These are phyloP conservation scores for Lunularia cruciata DNA, from an alignment of 225 moss, liverwort and hornwort species.

Conservation along the genomic window DNA sequence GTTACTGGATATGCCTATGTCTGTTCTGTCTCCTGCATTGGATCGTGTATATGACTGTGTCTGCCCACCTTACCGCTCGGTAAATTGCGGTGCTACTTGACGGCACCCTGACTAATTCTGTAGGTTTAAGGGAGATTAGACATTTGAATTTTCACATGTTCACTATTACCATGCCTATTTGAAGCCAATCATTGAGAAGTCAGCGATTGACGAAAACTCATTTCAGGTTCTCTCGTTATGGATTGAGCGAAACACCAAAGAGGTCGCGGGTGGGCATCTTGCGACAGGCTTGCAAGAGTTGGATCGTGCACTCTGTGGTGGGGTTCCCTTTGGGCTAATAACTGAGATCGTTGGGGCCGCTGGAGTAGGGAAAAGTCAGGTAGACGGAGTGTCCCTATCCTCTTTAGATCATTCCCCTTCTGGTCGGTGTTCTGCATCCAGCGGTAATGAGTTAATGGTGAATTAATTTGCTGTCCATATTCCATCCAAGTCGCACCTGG, in stretches of 20 bases:
- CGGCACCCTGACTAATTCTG: no score
- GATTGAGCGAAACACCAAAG: conserved; percentile 56
- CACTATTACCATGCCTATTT: no score
- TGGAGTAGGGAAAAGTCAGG: conserved; percentile 82
- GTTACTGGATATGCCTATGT: conserved; percentile 63
- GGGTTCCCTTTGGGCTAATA: conserved; percentile 73
- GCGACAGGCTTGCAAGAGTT: conserved; percentile 58
- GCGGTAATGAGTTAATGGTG: no score
- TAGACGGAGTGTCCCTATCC: no score
- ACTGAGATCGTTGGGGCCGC: conserved; percentile 76
- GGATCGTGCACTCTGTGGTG: conserved; percentile 66
- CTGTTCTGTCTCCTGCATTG: conserved; percentile 52
- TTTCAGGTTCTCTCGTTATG: conserved; percentile 58
- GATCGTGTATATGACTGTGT: conserved; percentile 54
- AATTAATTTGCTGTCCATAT: no score
- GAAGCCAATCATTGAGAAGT: no score
- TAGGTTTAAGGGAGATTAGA: no score
- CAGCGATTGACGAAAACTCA: not conserved
- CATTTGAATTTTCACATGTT: no score
- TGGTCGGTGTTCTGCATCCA: no score
- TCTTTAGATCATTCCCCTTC: no score
- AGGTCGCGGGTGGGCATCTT: conserved; percentile 60
- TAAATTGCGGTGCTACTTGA: conserved; percentile 30
- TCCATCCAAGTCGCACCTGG: no score
- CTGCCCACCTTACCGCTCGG: conserved; percentile 59